These are phyloP conservation scores for Pseudevernia furfuracea DNA, from an alignment of 495 filamentous ascomycete species.

Conservation along the genomic window DNA sequence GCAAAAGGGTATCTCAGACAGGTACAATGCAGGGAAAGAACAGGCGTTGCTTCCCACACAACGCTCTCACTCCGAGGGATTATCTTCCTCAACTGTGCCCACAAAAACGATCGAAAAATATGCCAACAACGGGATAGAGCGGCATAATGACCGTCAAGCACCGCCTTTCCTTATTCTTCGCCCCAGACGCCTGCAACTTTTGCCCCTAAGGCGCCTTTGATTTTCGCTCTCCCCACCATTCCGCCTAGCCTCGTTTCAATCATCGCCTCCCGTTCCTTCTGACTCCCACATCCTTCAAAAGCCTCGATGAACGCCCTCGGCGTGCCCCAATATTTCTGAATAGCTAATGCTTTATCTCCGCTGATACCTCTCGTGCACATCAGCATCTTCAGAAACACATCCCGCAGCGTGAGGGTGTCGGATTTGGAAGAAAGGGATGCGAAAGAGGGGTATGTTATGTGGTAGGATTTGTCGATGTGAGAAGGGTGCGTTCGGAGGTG, in stretches of 20 bases:
- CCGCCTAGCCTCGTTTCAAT: slow-evolving; percentile 46
- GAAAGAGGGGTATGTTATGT: slow-evolving; percentile 67
- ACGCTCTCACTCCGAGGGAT: neutral
- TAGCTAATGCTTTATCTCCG: slow-evolving; percentile 74
- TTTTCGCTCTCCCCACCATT: slow-evolving; percentile 60
- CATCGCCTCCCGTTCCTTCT: slow-evolving; percentile 39
- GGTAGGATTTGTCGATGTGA: slow-evolving; percentile 44
- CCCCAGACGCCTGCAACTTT: slow-evolving; percentile 74
- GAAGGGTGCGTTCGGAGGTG: slow-evolving; percentile 42
- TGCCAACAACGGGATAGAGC: neutral
- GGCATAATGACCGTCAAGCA: neutral
- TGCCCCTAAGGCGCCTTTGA: slow-evolving; percentile 54
- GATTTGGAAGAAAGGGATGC: slow-evolving; percentile 66
- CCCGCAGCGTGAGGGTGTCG: slow-evolving; percentile 61
- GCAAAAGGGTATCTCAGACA: neutral
- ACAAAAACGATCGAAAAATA: neutral
- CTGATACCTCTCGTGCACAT: slow-evolving; percentile 76
- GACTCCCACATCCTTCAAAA: slow-evolving; percentile 46
- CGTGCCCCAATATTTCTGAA: slow-evolving; percentile 67
- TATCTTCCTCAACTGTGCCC: neutral
- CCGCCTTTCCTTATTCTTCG: neutral
- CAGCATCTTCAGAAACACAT: slow-evolving; percentile 78
- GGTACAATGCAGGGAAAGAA: neutral
- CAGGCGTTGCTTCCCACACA: neutral
- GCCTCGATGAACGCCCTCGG: slow-evolving; percentile 62